Base-by-base conservation (phyloP, 164 flowering plant genomes). In the Stephania japonica region DNA sequence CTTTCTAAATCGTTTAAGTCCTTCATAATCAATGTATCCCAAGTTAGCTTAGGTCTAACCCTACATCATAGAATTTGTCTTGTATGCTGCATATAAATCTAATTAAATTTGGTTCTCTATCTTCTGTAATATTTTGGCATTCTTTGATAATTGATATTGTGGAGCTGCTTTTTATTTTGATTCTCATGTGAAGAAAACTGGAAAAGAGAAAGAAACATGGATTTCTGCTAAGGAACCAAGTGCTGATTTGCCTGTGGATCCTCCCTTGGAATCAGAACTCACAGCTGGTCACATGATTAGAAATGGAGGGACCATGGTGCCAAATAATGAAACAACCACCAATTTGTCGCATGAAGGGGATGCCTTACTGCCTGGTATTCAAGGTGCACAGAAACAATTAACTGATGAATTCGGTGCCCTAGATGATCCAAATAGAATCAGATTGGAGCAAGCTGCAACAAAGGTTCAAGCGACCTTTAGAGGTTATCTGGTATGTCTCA, bases 401-500 rank as follows among this genome's bases (percentile, higher is more conserved):
- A 68, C 68, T n/a, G 18, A 53, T 3, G 74, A 56, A 24, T 49
- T 70, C 32, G 79, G 68, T 80, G 69, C 75, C 72, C 73, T 74
- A 19, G 67, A 73, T 72, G 87, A 83, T 80, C 83, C 74, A 59
- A 89, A 86, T 74, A 82, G 50, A 74, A 71, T 67, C 47, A 81
- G 78, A 76, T 83, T 64, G 65, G 88, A 86, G 73, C 67, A 84
- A 77, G 95, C 99, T 78, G 97, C 90, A 56, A 84, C 84, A 10
- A 85, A 83, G 77, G 91, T 81, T 14, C 97, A 94, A 74, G 94
- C 99, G 47, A 89, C 91, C 42, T 91, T 90, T 82, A 84, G 99
- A 79, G 97, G 98, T 68, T 90, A 87, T 83, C 69, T 94, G 97
- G 97, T 92, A 89, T 62, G 73, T 75, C 47, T 32, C 70, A 65